Base-by-base conservation (phyloP, 768 basidiomycete species). In the Leccinellum luteum region DNA sequence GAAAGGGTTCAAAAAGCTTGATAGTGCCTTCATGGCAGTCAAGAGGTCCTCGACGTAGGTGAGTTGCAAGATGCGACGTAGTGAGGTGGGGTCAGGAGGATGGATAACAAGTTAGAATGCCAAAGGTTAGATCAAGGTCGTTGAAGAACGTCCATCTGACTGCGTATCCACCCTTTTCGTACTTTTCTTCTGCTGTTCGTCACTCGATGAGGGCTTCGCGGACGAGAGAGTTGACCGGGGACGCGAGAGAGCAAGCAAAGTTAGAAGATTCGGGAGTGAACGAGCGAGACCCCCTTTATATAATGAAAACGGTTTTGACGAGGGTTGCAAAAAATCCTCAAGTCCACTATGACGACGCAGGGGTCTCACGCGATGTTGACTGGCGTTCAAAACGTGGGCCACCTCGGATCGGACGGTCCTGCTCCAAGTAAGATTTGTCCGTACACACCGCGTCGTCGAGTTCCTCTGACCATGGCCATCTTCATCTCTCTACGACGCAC, bases 121-220 rank as follows among this genome's bases (percentile, higher is more conserved):
- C 96, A 68, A 99, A 98, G 55, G 98, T 95, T 65, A 99, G 82
- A 60, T 96, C 96, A 45, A 98, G 79, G 60, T 95, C 94, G 70
- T 99, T 99, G 30, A 91, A 87, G 66, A 94, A 92, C 0, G 92
- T 87, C 94, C 96, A 98, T 72, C 88, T 89, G 52, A 98, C 85
- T 27, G 93, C 89, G 65, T 94, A 96, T 2, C 95, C 95, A 65
- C 96, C 95, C 71, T 87, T 94, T 75, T 96, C 94, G 69, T 92
- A 94, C 60, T 84, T 89, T 58, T 90, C 84, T 57, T 92, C 91
- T 0, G 89, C 71, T 8, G 85, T 85, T 14, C 90, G 83, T 27
- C 94, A 91, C 68, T 98, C 94, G 65, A 98, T 96, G 55, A 98
- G 81, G 4, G 92, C 92, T 61, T 94, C 92, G 43, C 89, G 86